These are phyloP conservation scores for Desmodesmus armatus DNA, from an alignment of 139 green algal genomes.

Conservation along the genomic window DNA sequence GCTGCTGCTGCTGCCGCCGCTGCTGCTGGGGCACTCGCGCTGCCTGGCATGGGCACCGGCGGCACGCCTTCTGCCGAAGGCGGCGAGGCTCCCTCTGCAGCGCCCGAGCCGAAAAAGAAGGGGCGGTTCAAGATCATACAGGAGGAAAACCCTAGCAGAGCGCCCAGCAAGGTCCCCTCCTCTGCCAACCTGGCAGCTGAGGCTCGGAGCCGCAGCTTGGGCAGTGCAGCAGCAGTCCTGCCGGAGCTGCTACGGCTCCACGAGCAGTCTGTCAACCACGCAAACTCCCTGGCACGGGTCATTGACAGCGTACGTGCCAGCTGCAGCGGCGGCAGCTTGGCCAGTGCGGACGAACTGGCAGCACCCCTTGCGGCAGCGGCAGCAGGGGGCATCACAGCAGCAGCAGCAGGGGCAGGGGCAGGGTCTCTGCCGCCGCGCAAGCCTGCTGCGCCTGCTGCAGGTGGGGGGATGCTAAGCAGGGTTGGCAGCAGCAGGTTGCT, in stretches of 20 bases:
- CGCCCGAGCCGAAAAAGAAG: constrained; percentile 65
- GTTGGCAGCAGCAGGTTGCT: not conserved
- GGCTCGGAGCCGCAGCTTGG: not conserved
- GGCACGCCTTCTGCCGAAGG: not conserved
- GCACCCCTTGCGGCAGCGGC: not conserved
- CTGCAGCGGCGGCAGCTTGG: not conserved
- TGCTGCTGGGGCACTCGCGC: not conserved
- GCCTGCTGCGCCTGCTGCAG: not conserved
- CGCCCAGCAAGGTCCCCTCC: constrained; percentile 48
- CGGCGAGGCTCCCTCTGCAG: not conserved
- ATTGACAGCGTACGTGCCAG: constrained; percentile 15
- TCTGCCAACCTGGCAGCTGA: constrained; percentile 45
- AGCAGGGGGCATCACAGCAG: not conserved
- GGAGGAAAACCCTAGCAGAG: constrained; percentile 55
- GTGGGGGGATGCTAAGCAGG: not conserved
- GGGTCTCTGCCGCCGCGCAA: not conserved
- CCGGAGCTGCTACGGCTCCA: constrained; percentile 73
- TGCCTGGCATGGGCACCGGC: not conserved
- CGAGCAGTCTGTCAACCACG: constrained; percentile 54
- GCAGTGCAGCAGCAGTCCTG: constrained; percentile 47
- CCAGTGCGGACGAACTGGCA: not conserved
- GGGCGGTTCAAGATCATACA: constrained; percentile 89
- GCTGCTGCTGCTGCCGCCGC: not conserved
- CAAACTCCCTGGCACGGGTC: constrained; percentile 37
- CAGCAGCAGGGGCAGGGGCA: not conserved